phyloP scores from a whole-genome alignment of 129 eudicot species.

The Helichrysum umbraculigerum region DNA sequence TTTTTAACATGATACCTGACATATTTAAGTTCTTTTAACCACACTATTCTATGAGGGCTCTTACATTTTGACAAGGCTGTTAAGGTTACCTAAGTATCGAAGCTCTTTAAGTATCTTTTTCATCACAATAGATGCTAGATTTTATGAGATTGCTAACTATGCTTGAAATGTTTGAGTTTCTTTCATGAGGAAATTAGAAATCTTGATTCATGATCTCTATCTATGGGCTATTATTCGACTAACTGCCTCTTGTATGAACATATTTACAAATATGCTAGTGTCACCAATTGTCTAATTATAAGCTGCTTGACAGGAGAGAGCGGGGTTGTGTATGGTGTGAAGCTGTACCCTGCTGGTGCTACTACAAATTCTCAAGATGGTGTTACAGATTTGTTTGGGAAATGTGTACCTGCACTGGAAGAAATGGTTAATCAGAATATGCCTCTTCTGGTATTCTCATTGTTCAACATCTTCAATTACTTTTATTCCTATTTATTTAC shows the following conservation, averaged over 20 bases:
- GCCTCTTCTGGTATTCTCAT: slow-evolving; percentile 75
- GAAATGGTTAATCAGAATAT: slow-evolving; percentile 89
- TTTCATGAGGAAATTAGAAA: too few relatives aligned
- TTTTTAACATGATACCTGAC: not conserved
- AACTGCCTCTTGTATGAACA: not conserved
- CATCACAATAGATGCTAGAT: too few relatives aligned
- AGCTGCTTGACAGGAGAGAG: slow-evolving; percentile 68
- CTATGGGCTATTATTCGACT: not conserved
- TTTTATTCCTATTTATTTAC: not conserved
- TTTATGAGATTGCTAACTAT: too few relatives aligned
- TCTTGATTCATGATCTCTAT: too few relatives aligned
- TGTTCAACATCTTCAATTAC: not conserved
- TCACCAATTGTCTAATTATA: slow-evolving; percentile 3
- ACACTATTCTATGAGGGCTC: not conserved
- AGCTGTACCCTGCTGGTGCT: slow-evolving; percentile 99
- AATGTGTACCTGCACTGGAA: slow-evolving; percentile 81
- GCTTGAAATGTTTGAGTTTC: too few relatives aligned
- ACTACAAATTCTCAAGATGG: slow-evolving; percentile 99
- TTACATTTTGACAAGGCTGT: not conserved
- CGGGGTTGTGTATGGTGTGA: slow-evolving; percentile 84
- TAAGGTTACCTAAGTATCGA: too few relatives aligned
- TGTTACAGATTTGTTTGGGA: slow-evolving; percentile 93
- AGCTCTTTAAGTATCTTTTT: too few relatives aligned
- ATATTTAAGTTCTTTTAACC: not conserved
- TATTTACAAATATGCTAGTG: not conserved